A percentile compares a stretch with the other conserved stretches of the same genome.
Evolutionary conservation across 108 stramenopile species (phyloP).

Genomic region (Pseudonitzschia delicatissima): DNA sequence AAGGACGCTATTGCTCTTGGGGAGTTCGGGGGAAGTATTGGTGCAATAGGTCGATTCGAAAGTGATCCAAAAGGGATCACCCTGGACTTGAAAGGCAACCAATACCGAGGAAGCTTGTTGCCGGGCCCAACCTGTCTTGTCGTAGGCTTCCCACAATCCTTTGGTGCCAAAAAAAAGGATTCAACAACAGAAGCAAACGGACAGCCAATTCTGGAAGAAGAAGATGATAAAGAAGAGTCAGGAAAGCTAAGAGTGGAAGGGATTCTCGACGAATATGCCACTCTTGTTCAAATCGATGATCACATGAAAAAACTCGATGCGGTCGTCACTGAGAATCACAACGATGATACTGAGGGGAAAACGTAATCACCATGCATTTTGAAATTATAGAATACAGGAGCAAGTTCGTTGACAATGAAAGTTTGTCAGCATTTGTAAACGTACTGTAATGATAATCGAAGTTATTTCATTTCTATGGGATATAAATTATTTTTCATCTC

Average conservation of each 20-base stretch:
- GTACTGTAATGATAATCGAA: too few species aligned
- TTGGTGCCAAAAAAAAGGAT: slow-evolving; percentile 16
- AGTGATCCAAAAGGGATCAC: slow-evolving; percentile 39
- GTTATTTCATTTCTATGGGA: too few species aligned
- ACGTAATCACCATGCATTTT: too few species aligned
- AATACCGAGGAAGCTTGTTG: slow-evolving; percentile 69
- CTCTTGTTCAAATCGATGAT: slow-evolving; percentile 51
- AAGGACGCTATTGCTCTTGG: slow-evolving; percentile 44
- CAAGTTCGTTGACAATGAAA: background rate
- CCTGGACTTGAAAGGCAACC: slow-evolving; percentile 75
- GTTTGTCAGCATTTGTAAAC: too few species aligned
- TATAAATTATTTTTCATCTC: too few species aligned
- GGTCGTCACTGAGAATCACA: slow-evolving; percentile 40
- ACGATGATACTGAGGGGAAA: background rate
- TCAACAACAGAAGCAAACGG: background rate
- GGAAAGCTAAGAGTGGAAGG: slow-evolving; percentile 54
- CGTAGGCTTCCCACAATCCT: slow-evolving; percentile 22
- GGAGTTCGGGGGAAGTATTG: slow-evolving; percentile 68
- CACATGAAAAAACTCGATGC: slow-evolving; percentile 72
- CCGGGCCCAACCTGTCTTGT: slow-evolving; percentile 78
- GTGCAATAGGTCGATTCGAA: slow-evolving; percentile 84
- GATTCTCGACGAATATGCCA: slow-evolving; percentile 75
- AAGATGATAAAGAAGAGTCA: background rate
- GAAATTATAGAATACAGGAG: background rate
- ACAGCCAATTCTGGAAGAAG: background rate